phyloP scores from a whole-genome alignment of 495 filamentous ascomycete species.

The Massariosphaeria phaeospora region DNA sequence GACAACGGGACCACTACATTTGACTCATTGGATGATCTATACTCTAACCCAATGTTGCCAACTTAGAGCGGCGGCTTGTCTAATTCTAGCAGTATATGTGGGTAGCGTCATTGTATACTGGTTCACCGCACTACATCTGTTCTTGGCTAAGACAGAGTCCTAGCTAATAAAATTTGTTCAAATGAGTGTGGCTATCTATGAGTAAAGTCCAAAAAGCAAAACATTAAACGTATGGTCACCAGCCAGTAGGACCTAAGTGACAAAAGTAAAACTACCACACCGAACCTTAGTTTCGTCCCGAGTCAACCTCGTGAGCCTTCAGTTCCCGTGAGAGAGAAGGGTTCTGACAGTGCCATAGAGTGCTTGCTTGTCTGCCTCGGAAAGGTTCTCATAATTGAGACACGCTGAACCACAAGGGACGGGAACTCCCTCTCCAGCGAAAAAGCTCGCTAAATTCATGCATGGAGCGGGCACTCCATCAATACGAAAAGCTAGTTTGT shows the following conservation, averaged over 20 bases:
- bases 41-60: too few species aligned
- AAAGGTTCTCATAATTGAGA: neutral
- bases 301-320: neutral
- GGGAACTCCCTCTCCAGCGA: neutral
- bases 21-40: too few species aligned
- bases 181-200: neutral
- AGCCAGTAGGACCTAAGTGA: too few species aligned
- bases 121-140: too few species aligned
- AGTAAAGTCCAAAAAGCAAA: neutral
- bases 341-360: neutral
- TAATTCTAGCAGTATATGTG: too few species aligned
- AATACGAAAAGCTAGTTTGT: neutral
- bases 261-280: neutral
- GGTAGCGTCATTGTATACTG: too few species aligned
- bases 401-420: constrained; percentile 1
- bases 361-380: neutral
- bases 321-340: neutral
- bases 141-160: too few species aligned
- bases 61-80: too few species aligned
- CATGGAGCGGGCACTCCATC: constrained; percentile 1
- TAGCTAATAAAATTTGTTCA: neutral
- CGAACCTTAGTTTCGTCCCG: neutral
- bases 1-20: too few species aligned
- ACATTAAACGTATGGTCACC: too few species aligned
- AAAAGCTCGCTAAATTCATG: constrained; percentile 5